phyloP scores from a whole-genome alignment of 2,329 filamentous ascomycete genomes.

The Leptographium radiaticola region DNA sequence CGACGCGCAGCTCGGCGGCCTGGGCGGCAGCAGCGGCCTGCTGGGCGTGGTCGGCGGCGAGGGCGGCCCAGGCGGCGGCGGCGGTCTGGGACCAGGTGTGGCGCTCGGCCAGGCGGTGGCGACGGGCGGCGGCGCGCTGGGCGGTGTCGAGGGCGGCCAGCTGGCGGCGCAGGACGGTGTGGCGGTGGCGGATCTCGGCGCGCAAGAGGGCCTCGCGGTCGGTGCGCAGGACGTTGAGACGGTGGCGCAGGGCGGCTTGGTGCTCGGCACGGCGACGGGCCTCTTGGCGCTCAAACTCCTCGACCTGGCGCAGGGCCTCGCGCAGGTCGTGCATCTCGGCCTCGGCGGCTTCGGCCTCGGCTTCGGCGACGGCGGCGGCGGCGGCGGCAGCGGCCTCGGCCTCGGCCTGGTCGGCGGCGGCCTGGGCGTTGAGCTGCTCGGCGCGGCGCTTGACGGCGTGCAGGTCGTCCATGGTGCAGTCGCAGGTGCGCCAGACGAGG shows the following conservation, averaged over 20 bases:
- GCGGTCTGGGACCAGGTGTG: no score
- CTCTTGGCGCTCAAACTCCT: conserved; percentile 34
- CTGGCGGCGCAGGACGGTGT: no score
- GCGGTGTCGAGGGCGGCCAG: no score
- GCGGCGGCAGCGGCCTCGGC: neutral
- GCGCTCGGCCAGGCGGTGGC: no score
- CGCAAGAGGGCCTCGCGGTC: conserved; percentile 25
- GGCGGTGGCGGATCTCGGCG: no score
- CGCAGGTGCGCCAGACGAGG: conserved; percentile 57
- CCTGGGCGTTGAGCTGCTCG: conserved; percentile 23
- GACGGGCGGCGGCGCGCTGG: no score
- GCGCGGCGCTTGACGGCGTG: neutral
- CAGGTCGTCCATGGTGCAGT: conserved; percentile 41
- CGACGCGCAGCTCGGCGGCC: conserved; percentile 17
- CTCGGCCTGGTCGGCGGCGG: conserved; percentile 17
- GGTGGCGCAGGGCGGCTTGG: conserved; percentile 23
- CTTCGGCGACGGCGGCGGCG: conserved; percentile 15
- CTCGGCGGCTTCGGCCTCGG: conserved; percentile 18
- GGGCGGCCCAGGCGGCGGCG: conserved; percentile 15
- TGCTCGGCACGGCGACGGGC: conserved; percentile 26
- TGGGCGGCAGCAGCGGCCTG: conserved; percentile 19
- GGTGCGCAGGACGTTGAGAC: conserved; percentile 24
- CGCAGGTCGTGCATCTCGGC: conserved; percentile 17
- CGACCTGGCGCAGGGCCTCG: conserved; percentile 31
- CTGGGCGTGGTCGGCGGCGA: conserved; percentile 20